phyloP scores from a whole-genome alignment of 495 filamentous ascomycete species.

The Corynascus novoguineensis region DNA sequence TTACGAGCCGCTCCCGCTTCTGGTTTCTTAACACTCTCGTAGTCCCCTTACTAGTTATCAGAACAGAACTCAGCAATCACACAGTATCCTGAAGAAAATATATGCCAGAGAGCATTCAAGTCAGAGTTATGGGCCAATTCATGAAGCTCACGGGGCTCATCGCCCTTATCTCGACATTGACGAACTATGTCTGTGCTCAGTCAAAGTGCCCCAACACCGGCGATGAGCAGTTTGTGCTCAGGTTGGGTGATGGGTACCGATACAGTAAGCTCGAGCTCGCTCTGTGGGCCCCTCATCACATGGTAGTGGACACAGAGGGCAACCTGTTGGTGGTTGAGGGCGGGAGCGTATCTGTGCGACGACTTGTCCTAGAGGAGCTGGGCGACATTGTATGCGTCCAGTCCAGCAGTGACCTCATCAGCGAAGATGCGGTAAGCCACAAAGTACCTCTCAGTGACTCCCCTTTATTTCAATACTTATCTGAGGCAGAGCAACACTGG shows the following conservation, averaged over 20 bases:
- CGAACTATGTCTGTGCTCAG: conserved; percentile 12
- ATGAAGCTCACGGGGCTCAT: conserved; percentile 6
- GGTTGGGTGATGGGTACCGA: conserved; percentile 49
- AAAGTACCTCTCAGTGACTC: neutral
- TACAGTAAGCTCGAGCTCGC: conserved; percentile 47
- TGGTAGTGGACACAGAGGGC: conserved; percentile 52
- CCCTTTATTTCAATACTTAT: too few species aligned
- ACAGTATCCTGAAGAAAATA: too few species aligned
- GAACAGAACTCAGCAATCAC: too few species aligned
- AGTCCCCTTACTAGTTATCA: too few species aligned
- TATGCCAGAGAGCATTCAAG: too few species aligned
- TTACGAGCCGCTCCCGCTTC: neutral
- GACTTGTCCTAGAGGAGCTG: conserved; percentile 44
- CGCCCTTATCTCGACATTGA: conserved; percentile 6
- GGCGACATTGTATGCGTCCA: conserved; percentile 43
- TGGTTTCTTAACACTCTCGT: too few species aligned
- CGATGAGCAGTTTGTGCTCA: conserved; percentile 25
- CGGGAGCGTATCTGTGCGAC: conserved; percentile 41
- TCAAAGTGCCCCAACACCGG: conserved; percentile 14
- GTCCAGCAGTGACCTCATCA: conserved; percentile 35
- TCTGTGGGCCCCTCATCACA: conserved; percentile 29
- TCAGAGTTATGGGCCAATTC: too few species aligned
- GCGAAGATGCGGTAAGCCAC: conserved; percentile 35
- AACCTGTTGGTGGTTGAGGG: conserved; percentile 54
- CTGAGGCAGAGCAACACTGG: conserved; percentile 64